Base-by-base conservation (phyloP, 345 rosid species). In the Hypericum androsaemum region DNA sequence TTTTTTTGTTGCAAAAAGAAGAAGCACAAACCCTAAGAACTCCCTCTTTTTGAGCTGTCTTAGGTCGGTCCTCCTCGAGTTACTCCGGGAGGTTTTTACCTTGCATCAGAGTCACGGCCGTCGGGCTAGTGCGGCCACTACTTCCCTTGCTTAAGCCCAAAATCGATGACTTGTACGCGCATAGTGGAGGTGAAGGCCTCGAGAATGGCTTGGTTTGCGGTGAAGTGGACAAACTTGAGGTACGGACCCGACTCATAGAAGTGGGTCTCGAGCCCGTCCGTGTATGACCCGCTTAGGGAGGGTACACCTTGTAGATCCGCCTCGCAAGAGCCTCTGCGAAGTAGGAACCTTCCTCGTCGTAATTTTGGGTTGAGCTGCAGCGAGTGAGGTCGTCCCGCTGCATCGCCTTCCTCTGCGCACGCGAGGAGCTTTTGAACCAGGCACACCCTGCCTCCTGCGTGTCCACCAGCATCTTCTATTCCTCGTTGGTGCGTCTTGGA, bases 221-320 rank as follows among this genome's bases (percentile, higher is more conserved):
- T 86, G 65, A 86, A 86, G 10, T 86, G 92, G 17, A 88, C 95
- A 61, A 83, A 86, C 50, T 86, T 83, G 8, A 86, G 81, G n/a
- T 86, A 86, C 0, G 95, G 95, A 50, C 92, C 81, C 2, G 92
- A 67, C 63, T 86, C 95, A 52, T 86, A 86, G 59, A 83, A 86
- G 69, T 86, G 86, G 78, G 77, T 75, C 86, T 86, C 78, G n/a
- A 86, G 83, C 39, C 73, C 58, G 40, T 86, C 80, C 11, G 81
- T 61, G 43, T 65, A 64, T 6, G 82, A 66, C 32, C 32, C n/a
- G n/a, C n/a, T n/a, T n/a, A n/a, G n/a, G 32, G 62, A 22, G 32
- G 32, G 32, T 22, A 22, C 32, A 22, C 32, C 4, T 22, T 22
- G 4, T 22, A 22, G 32, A 22, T 22, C 32, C 32, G 32, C 32